Conservation (phyloP, 306 rosid species). For the Pterocarpus macrocarpus region DNA sequence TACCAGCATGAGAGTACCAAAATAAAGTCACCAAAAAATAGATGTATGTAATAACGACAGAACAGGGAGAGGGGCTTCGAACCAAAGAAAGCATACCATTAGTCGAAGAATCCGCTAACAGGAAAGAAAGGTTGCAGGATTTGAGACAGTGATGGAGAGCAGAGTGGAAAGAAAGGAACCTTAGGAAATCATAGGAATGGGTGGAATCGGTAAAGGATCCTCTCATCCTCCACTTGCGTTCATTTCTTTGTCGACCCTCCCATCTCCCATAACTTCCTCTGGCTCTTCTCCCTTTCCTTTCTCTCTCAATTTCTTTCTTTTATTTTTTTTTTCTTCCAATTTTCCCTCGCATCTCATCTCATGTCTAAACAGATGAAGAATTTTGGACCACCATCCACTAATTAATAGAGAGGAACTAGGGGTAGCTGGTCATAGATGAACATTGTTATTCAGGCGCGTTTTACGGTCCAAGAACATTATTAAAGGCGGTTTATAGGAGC, state of each 20-base stretch:
- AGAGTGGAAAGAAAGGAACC: constrained; percentile 46
- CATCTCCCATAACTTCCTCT: constrained; percentile 55
- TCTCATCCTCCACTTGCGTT: neutral
- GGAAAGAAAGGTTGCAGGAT: too few species aligned
- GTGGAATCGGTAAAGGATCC: constrained; percentile 49
- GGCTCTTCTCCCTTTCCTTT: constrained; percentile 51
- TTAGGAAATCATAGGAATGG: constrained; percentile 55
- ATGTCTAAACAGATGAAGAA: neutral
- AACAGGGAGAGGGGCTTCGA: too few species aligned
- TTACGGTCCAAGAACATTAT: too few species aligned
- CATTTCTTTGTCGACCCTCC: constrained; percentile 46
- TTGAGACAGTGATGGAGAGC: constrained; percentile 2
- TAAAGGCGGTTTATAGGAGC: too few species aligned
- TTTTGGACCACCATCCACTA: neutral
- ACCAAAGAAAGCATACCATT: too few species aligned
- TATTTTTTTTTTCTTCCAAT: neutral
- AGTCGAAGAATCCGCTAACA: too few species aligned
- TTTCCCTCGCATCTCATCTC: constrained; percentile 17
- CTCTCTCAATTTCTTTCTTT: too few species aligned
- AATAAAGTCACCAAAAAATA: too few species aligned
- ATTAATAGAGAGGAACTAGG: neutral
- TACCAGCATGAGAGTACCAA: too few species aligned
- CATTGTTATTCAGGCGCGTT: too few species aligned
- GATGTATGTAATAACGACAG: too few species aligned
- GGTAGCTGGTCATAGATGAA: neutral